phyloP scores from a whole-genome alignment of 495 filamentous ascomycete genomes.

The Annulohypoxylon stygium region DNA sequence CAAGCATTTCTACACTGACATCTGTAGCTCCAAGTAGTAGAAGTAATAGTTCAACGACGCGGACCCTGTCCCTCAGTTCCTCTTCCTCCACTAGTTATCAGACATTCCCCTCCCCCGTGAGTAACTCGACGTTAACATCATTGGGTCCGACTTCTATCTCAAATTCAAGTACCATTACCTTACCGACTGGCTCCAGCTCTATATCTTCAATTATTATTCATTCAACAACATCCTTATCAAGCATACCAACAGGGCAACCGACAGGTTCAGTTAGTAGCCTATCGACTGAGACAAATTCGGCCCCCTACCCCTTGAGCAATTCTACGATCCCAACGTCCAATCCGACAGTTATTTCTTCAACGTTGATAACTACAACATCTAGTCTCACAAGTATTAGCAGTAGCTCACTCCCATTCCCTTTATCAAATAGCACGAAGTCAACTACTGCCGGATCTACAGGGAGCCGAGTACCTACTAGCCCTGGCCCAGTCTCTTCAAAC shows the following conservation, averaged over 20 bases:
- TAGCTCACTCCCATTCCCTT: constrained; percentile 39
- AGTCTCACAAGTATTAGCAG: not conserved
- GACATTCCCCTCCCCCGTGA: constrained; percentile 36
- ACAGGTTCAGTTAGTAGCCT: too few species aligned
- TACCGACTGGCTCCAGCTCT: constrained; percentile 10
- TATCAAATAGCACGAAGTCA: constrained; percentile 40
- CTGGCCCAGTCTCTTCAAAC: constrained; percentile 30
- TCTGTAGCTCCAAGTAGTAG: constrained; percentile 10
- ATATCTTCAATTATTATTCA: constrained; percentile 2
- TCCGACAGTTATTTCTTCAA: constrained; percentile 24
- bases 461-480: constrained; percentile 31
- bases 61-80: not conserved
- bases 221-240: constrained; percentile 18
- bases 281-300: not conserved
- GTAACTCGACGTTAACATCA: constrained; percentile 28
- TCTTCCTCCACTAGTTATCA: constrained; percentile 16
- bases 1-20: constrained; percentile 2
- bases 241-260: not conserved
- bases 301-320: constrained; percentile 36
- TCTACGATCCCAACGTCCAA: constrained; percentile 34
- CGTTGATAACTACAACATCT: constrained; percentile 8
- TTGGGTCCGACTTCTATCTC: constrained; percentile 24
- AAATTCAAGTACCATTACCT: constrained; percentile 14
- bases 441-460: constrained; percentile 25
- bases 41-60: constrained; percentile 2